phyloP scores from a whole-genome alignment of 2,329 filamentous ascomycete species.

The Escovopsis sp. region DNA sequence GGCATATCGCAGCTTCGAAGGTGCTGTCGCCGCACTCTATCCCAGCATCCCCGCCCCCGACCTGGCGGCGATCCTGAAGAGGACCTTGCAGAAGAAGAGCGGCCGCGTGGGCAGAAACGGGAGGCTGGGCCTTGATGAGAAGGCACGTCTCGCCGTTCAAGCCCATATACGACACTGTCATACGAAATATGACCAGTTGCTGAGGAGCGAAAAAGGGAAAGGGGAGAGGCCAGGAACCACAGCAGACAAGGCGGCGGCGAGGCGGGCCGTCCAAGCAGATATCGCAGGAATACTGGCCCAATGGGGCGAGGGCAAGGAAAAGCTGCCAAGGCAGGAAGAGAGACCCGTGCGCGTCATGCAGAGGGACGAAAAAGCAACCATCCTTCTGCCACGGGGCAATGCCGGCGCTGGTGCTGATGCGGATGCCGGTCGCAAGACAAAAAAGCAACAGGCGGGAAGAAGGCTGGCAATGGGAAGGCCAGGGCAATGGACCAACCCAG shows the following conservation, averaged over 20 bases:
- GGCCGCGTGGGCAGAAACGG: slow-evolving; percentile 32
- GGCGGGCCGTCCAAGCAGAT: slow-evolving; percentile 3
- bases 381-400: no score
- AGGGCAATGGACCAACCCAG: not conserved
- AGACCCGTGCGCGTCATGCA: not conserved
- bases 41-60: slow-evolving; percentile 23
- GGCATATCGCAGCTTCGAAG: slow-evolving; percentile 17
- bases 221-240: not conserved
- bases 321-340: not conserved
- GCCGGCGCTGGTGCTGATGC: no score
- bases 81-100: slow-evolving; percentile 30
- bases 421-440: not conserved
- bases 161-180: slow-evolving; percentile 34
- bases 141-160: slow-evolving; percentile 29
- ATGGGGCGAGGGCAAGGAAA: slow-evolving; percentile 2
- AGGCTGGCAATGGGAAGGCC: not conserved
- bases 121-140: slow-evolving; percentile 22
- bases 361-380: not conserved
- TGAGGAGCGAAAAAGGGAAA: not conserved
- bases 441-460: not conserved
- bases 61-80: slow-evolving; percentile 20
- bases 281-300: slow-evolving; percentile 4
- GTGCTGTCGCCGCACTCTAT: slow-evolving; percentile 23
- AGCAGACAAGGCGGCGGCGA: slow-evolving; percentile 3
- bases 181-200: slow-evolving; percentile 30